A percentile compares a stretch with the other conserved stretches of the same genome.
Conservation (phyloP, 257 asterid genomes). For the Knoxia roxburghii region DNA sequence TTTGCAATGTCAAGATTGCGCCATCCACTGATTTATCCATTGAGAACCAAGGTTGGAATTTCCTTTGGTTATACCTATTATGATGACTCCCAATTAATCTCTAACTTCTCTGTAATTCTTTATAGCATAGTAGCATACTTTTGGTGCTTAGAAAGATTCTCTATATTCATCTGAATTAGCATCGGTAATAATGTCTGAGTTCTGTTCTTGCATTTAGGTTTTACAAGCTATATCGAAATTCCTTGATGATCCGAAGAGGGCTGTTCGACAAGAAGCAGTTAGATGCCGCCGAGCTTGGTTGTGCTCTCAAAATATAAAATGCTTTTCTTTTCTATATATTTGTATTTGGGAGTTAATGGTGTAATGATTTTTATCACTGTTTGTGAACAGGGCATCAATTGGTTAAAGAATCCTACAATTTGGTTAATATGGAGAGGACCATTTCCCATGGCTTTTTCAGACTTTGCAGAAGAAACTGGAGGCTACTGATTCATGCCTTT, state of each 20-base stretch:
- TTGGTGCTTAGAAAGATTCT: not conserved
- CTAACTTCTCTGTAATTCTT: not conserved
- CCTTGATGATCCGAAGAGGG: slow-evolving; percentile 85
- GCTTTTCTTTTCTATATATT: not conserved
- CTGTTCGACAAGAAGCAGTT: slow-evolving; percentile 85
- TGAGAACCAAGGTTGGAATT: slow-evolving; percentile 53
- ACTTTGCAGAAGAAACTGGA: not conserved
- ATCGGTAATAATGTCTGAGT: not conserved
- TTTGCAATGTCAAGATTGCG: slow-evolving; percentile 71
- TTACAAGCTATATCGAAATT: slow-evolving; percentile 62
- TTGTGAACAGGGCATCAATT: slow-evolving; percentile 51
- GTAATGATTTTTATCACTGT: not conserved
- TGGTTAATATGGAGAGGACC: slow-evolving; percentile 19
- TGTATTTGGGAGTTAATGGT: not conserved
- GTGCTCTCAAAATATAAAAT: slow-evolving; percentile 11
- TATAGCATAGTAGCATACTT: not conserved
- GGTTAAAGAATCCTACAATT: slow-evolving; percentile 46
- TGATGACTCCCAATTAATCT: slow-evolving; percentile 3
- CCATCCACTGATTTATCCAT: slow-evolving; percentile 69
- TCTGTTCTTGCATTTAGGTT: slow-evolving; percentile 46
- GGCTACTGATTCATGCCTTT: not conserved
- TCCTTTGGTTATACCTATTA: slow-evolving; percentile 10
- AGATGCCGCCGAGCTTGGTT: slow-evolving; percentile 90
- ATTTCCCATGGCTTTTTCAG: not conserved
- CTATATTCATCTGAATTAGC: not conserved